Percentiles rank a stretch among this genome's conserved stretches.
Conservation (phyloP, 2,329 filamentous ascomycete species). For the Cladophialophora immunda region DNA sequence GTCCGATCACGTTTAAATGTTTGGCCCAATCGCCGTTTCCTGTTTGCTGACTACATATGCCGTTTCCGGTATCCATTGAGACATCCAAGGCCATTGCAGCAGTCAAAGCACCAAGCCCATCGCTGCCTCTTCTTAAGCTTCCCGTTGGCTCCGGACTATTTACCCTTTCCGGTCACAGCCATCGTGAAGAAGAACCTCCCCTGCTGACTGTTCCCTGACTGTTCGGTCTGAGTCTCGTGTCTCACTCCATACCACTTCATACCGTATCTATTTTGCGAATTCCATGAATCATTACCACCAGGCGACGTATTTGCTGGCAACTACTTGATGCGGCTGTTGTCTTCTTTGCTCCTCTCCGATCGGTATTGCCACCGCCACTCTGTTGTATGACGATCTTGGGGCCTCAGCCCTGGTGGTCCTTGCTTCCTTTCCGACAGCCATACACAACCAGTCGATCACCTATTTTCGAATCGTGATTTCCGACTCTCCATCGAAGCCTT, state of each 20-base stretch:
- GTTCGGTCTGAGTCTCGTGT: conserved; percentile 14
- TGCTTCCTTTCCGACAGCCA: not conserved
- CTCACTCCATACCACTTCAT: not conserved
- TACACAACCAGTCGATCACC: not conserved
- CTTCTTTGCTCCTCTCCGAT: not conserved
- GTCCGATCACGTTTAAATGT: not conserved
- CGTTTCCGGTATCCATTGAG: conserved; percentile 9
- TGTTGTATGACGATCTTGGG: conserved; percentile 1
- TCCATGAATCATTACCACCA: not conserved
- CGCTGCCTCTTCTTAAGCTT: conserved; percentile 5
- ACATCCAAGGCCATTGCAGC: no score
- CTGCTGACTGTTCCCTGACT: conserved; percentile 36
- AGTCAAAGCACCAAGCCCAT: no score
- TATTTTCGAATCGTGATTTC: conserved; percentile 6
- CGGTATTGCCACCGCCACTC: conserved; percentile 10
- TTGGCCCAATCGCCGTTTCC: conserved; percentile 1
- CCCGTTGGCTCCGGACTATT: conserved; percentile 25
- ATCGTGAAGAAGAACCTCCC: not conserved
- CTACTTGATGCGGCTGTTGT: not conserved
- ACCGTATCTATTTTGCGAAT: not conserved
- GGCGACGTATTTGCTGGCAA: not conserved
- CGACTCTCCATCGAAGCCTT: not conserved
- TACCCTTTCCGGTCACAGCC: conserved; percentile 19
- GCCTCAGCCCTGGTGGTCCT: not conserved
- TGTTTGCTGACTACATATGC: conserved; percentile 29